Evolutionary conservation across 306 rosid genomes (phyloP), one percentile per base, ranked within the genome.

Genomic region (Pterocarpus santalinus): DNA sequence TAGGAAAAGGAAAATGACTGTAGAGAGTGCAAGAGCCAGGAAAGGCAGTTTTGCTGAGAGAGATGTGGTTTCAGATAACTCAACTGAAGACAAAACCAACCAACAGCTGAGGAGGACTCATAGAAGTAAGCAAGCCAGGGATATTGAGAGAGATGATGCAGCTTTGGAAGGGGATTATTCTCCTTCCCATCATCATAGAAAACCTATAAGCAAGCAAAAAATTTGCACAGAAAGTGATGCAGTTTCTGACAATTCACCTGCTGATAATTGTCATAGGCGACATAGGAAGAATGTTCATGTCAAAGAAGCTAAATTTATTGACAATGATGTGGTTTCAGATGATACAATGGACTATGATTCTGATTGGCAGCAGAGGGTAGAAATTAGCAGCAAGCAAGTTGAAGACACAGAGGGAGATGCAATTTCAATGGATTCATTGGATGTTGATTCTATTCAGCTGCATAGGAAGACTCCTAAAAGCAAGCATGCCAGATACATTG

Each of bases 1-100:
- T 52, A 86, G 92, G 87, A 96, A 96, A 89, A 93, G 99, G 89
- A 96, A 93, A 81, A 80, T 74, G 86, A 49, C 82, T 34, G 77
- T 33, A 22, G 87, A 84, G 62, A 80, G 83, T 39, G 83, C 75
- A 65, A 66, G 80, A 61, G 65, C 77, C 75, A 86, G 91, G 92
- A 95, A 89, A 87, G 85, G 83, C 43, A 88, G 83, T 83, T 69
- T 76, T 75, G 32, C 57, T 64, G 86, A 80, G 56, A 87, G 69
- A 69, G 83, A 81, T 58, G 82, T 46, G 30, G 69, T 62, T 74
- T 89, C 85, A 0, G 91, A 89, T 56, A 43, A 78, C 81, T 55
- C 90, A 14, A 22, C 75, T 43, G 88, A 83, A 80, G 83, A 74
- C 69, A 52, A 81, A 78, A 78, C 76, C 76, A 84, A 66, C 28